phyloP scores from a whole-genome alignment of 352 stramenopile species.

The Globisporangium recalcitrans region DNA sequence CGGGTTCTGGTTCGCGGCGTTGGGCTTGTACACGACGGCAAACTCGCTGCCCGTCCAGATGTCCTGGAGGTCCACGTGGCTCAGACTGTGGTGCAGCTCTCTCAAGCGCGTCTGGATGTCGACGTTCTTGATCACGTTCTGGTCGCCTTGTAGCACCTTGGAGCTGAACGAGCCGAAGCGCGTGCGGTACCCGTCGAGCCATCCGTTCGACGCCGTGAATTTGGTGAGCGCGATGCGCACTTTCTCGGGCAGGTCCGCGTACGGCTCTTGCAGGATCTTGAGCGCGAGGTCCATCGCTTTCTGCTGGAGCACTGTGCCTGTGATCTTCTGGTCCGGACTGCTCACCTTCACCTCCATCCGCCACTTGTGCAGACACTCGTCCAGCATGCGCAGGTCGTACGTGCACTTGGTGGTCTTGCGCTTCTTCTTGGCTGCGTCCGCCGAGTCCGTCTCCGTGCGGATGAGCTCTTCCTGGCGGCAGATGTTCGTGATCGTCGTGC shows the following conservation, averaged over 20 bases:
- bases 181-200: constrained; percentile 81
- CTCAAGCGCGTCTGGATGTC: constrained; percentile 82
- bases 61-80: constrained; percentile 57
- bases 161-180: constrained; percentile 80
- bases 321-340: constrained; percentile 74
- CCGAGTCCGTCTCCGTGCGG: constrained; percentile 80
- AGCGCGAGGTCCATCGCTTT: constrained; percentile 81
- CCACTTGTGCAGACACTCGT: constrained; percentile 86
- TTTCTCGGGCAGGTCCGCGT: constrained; percentile 64
- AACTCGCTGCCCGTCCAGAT: constrained; percentile 82
- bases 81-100: constrained; percentile 70
- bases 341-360: constrained; percentile 82
- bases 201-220: constrained; percentile 82
- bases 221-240: constrained; percentile 64
- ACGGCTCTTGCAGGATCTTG: constrained; percentile 70
- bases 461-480: constrained; percentile 80
- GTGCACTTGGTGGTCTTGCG: constrained; percentile 84
- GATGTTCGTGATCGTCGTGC: constrained; percentile 86
- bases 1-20: constrained; percentile 7
- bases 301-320: constrained; percentile 72
- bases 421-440: constrained; percentile 81
- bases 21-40: constrained; percentile 55
- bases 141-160: constrained; percentile 48
- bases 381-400: constrained; percentile 74
- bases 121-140: constrained; percentile 79